phyloP scores from a whole-genome alignment of 495 filamentous ascomycete species.

The Aspergillus mulundensis region DNA sequence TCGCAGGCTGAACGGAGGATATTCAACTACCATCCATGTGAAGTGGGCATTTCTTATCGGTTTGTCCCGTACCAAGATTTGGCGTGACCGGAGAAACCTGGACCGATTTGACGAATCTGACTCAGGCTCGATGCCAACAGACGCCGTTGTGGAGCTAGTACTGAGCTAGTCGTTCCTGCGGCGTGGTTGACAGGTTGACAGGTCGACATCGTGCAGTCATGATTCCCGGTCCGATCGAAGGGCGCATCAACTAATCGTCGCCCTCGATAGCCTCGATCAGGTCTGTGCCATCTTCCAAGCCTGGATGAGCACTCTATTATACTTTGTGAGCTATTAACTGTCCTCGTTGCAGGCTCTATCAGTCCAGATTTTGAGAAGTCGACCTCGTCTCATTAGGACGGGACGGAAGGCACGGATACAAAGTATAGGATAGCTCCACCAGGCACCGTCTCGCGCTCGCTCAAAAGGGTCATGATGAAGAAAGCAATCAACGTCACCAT shows the following conservation, averaged over 20 bases:
- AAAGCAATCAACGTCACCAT: background rate
- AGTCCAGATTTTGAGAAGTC: background rate
- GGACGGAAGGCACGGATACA: background rate
- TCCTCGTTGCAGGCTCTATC: background rate
- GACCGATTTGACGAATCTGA: constrained; percentile 17
- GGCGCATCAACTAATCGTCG: constrained; percentile 8
- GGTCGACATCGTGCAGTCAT: constrained; percentile 9
- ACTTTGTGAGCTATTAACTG: constrained; percentile 4
- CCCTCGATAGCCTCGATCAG: constrained; percentile 1
- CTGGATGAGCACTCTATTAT: background rate
- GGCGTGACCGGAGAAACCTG: constrained; percentile 17
- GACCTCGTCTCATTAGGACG: background rate
- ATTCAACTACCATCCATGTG: constrained; percentile 5
- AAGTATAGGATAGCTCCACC: background rate
- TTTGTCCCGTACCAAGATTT: constrained; percentile 25
- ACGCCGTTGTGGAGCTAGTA: background rate
- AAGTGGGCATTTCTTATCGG: constrained; percentile 17
- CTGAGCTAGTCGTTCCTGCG: constrained; percentile 11
- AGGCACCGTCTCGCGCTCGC: background rate
- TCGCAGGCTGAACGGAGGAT: constrained; percentile 1
- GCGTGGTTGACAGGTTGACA: constrained; percentile 13
- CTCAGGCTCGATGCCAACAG: constrained; percentile 10
- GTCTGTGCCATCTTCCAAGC: background rate
- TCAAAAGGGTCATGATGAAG: background rate
- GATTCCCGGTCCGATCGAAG: constrained; percentile 4